Percentiles rank a stretch among this genome's conserved stretches.
Conservation (phyloP, 2,329 filamentous ascomycete genomes). For the Penicillium fuscoglaucum region DNA sequence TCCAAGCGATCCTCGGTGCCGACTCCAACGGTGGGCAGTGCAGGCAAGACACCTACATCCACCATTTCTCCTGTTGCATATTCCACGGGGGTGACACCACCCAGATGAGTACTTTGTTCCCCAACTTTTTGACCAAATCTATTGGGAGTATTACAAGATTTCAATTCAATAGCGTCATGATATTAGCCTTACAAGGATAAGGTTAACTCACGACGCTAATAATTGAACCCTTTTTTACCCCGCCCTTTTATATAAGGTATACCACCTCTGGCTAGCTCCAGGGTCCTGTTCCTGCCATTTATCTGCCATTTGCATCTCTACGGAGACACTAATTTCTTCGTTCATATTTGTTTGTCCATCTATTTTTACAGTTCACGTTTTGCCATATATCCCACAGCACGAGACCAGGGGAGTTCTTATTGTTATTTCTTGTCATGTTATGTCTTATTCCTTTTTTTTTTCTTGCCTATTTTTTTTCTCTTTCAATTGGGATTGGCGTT, state of each 20-base stretch:
- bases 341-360: conserved; percentile 15
- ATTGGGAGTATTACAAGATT: background rate
- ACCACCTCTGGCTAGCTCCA: background rate
- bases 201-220: background rate
- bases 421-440: conserved; percentile 5
- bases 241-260: conserved; percentile 7
- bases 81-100: conserved; percentile 36
- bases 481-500: conserved; percentile 17
- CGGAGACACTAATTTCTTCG: conserved; percentile 15
- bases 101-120: conserved; percentile 27
- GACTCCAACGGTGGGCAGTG: conserved; percentile 32
- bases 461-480: background rate
- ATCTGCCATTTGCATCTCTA: conserved; percentile 2
- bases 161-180: background rate
- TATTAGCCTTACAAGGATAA: background rate
- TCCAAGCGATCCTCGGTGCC: conserved; percentile 45
- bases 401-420: conserved; percentile 25
- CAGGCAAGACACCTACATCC: conserved; percentile 29
- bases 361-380: conserved; percentile 9
- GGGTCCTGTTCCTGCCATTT: background rate
- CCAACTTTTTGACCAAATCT: background rate
- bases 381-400: conserved; percentile 28
- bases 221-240: background rate
- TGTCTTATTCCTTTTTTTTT: background rate
- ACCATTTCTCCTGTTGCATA: conserved; percentile 35